phyloP scores from a whole-genome alignment of 805 yeast genomes.

The Zygoascus flipseniorum region DNA sequence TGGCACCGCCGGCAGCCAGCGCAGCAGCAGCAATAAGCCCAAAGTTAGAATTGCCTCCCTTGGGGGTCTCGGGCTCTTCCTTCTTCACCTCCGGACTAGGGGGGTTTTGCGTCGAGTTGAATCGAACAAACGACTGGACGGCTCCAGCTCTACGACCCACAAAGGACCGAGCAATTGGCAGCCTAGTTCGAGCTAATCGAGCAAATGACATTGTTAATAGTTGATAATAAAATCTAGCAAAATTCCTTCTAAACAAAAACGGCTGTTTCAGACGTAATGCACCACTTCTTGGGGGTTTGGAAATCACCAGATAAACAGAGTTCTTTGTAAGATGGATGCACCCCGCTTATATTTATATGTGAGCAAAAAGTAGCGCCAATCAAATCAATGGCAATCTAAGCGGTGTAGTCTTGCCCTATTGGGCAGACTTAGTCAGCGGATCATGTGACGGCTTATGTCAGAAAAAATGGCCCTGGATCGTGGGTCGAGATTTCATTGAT shows the following conservation, averaged over 20 bases:
- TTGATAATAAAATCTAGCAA: not conserved
- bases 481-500: too few species aligned
- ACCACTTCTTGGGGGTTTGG: not conserved
- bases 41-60: slow-evolving; percentile 5
- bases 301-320: not conserved
- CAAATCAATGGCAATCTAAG: not conserved
- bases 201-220: not conserved
- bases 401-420: too few species aligned
- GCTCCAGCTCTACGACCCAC: not conserved
- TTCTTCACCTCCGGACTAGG: not conserved
- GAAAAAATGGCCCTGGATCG: too few species aligned
- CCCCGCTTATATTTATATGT: not conserved
- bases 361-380: not conserved
- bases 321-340: not conserved
- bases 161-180: not conserved
- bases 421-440: too few species aligned
- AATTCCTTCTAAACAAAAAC: not conserved
- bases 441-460: too few species aligned
- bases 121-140: not conserved
- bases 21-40: slow-evolving; percentile 12
- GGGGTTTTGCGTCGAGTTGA: not conserved
- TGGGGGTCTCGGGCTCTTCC: not conserved
- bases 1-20: slow-evolving; percentile 23
- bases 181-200: not conserved
- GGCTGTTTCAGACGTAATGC: too few species aligned